Percentiles rank a stretch among this genome's conserved stretches.
Conservation (phyloP, 1,284 basidiomycete species). For the Stereum hirsutum region DNA sequence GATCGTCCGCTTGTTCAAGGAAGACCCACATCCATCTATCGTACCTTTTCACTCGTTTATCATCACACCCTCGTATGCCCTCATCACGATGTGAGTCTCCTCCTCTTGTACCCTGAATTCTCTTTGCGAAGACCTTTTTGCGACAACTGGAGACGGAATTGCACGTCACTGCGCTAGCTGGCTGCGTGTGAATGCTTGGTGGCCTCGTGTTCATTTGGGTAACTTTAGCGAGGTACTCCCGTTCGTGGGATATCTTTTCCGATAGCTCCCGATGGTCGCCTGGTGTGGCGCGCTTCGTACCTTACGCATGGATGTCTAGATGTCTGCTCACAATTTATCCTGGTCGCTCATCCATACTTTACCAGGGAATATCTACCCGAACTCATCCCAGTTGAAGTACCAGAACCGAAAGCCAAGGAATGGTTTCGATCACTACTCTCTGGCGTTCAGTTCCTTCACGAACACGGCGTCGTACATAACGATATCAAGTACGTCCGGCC, state of each 20-base stretch:
- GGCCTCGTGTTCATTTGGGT: too few relatives aligned
- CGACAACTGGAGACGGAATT: too few relatives aligned
- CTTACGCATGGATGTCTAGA: neutral
- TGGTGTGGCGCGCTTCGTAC: too few relatives aligned
- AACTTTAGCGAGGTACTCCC: too few relatives aligned
- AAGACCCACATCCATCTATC: conserved; percentile 82
- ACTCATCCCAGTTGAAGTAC: conserved; percentile 77
- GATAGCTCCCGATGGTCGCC: too few relatives aligned
- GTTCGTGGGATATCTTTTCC: too few relatives aligned
- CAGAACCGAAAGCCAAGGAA: conserved; percentile 63
- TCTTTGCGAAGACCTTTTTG: too few relatives aligned
- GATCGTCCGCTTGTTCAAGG: conserved; percentile 73
- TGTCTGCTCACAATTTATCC: neutral
- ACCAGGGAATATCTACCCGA: conserved; percentile 67
- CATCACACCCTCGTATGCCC: conserved; percentile 82
- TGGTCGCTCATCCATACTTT: conserved; percentile 11
- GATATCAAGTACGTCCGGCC: conserved; percentile 74
- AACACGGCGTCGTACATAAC: conserved; percentile 84
- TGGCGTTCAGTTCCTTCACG: conserved; percentile 82
- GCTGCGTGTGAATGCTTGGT: too few relatives aligned
- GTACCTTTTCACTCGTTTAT: conserved; percentile 90
- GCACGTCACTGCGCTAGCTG: too few relatives aligned
- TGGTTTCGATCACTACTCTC: conserved; percentile 86
- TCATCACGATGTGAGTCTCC: conserved; percentile 72
- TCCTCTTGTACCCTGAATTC: neutral